Evolutionary conservation across 2,329 filamentous ascomycete genomes (phyloP), one percentile per base, ranked within the genome.

Genomic region (Fusarium falciforme): DNA sequence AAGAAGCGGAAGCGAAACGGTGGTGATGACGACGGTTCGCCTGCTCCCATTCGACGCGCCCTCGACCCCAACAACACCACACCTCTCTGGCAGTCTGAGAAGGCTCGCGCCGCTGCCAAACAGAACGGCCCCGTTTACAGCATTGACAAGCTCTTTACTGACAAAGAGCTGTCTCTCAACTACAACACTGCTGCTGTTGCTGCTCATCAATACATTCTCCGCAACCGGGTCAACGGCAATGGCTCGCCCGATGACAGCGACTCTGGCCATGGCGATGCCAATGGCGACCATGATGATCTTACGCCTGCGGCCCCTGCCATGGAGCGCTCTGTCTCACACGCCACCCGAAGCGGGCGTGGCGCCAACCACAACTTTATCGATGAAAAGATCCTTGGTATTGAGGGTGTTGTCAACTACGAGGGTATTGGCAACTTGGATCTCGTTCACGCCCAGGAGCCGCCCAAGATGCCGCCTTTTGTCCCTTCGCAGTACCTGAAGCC

Each of bases 111-210:
- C 66, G 83, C 85, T 64, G 83, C 88, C 66, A 88, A 89, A 78
- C 87, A 90, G 76, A 87, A 89, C 22, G 90, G 89, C 10, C 87
- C 89, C 0, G 82, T 90, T 2, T 92, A 91, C 79, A 92, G 89
- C 79, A 89, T 93, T 68, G 90, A 93, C 76, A 92, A 92, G 83
- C 87, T 93, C 40, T 93, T 93, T 60, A 93, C 91, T 0, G 91
- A 93, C 76, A 92, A 91, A 81, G 91, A 93, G 82, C 85, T 93
- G 33, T 87, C 88, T 6, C 87, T 93, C 84, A 89, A 89, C 31
- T 92, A 92, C 79, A 92, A 92, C 69, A 83, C 85, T 6, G 89
- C 91, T 6, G 90, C 91, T 33, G 77, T 91, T 22, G 90, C 90
- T 3, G 87, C 91, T 10, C 89, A 92, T 79, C 88, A 89, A 70